phyloP scores from a whole-genome alignment of 495 filamentous ascomycete genomes.

The Durotheca rogersii region DNA sequence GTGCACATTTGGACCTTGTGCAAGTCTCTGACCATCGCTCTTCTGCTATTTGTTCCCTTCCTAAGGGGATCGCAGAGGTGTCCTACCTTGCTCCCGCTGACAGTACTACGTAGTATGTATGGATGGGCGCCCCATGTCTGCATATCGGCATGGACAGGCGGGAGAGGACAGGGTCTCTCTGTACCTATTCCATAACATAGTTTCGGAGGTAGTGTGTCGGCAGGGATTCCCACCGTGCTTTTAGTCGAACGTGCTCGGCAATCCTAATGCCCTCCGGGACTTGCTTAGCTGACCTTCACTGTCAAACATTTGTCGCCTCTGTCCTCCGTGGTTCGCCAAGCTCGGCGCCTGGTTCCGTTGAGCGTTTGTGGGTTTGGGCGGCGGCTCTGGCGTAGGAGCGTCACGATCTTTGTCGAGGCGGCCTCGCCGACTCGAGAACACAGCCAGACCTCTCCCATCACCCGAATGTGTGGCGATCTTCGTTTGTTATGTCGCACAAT shows the following conservation, averaged over 20 bases:
- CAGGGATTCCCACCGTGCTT: no score
- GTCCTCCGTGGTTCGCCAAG: background rate
- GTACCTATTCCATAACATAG: no score
- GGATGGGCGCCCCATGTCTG: no score
- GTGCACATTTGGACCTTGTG: background rate
- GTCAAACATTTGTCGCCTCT: no score
- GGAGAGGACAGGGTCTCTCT: no score
- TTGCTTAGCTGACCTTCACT: no score
- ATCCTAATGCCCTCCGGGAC: no score
- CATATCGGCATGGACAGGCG: no score
- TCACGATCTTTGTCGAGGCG: background rate
- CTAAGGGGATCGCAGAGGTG: conserved; percentile 16
- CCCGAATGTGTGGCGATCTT: background rate
- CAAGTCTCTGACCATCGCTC: conserved; percentile 2
- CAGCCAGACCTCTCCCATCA: no score
- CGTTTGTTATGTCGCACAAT: background rate
- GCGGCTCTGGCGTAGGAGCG: background rate
- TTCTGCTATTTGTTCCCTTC: conserved; percentile 1
- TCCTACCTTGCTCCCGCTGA: background rate
- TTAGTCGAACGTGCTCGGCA: no score
- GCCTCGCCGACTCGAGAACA: background rate
- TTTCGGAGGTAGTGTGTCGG: no score
- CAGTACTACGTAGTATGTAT: background rate
- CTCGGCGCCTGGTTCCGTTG: background rate
- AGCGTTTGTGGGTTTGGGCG: background rate